Conservation (phyloP, 1,139 yeast species). For the Pichia sp. region DNA sequence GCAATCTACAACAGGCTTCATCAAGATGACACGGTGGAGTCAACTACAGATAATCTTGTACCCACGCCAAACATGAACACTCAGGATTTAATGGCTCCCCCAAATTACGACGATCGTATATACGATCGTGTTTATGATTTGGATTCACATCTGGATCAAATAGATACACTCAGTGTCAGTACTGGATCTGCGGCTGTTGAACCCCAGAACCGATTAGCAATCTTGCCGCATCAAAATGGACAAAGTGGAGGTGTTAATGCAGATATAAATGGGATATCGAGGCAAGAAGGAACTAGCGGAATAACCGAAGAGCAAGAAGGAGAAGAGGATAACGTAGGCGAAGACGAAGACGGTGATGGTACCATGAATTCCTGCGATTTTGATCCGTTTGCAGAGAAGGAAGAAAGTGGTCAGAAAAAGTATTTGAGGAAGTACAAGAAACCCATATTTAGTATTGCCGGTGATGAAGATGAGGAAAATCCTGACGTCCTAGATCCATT, state of each 20-base stretch:
- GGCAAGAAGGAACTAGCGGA: neutral
- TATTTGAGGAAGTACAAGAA: slow-evolving; percentile 9
- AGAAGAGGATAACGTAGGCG: neutral
- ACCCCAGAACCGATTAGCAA: neutral
- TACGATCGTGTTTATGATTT: slow-evolving; percentile 78
- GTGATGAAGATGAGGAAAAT: slow-evolving; percentile 31
- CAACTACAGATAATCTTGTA: slow-evolving; percentile 5
- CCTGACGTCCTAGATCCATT: slow-evolving; percentile 6
- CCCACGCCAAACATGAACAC: slow-evolving; percentile 24
- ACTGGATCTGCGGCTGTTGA: no score
- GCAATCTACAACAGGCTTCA: slow-evolving; percentile 5
- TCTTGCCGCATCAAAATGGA: neutral
- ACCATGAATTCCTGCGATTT: neutral
- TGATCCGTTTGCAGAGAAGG: slow-evolving; percentile 9
- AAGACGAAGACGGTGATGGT: neutral
- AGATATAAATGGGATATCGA: neutral
- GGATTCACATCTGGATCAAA: slow-evolving; percentile 9
- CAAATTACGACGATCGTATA: slow-evolving; percentile 78
- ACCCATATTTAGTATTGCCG: slow-evolving; percentile 47
- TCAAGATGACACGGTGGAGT: slow-evolving; percentile 9
- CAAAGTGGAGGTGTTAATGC: neutral
- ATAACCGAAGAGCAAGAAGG: neutral
- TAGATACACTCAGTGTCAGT: neutral
- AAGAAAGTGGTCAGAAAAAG: neutral
- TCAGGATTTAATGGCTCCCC: slow-evolving; percentile 68